Evolutionary conservation across 495 filamentous ascomycete species (phyloP), one percentile per base, ranked within the genome.

Genomic region (Penicillium nucicola): DNA sequence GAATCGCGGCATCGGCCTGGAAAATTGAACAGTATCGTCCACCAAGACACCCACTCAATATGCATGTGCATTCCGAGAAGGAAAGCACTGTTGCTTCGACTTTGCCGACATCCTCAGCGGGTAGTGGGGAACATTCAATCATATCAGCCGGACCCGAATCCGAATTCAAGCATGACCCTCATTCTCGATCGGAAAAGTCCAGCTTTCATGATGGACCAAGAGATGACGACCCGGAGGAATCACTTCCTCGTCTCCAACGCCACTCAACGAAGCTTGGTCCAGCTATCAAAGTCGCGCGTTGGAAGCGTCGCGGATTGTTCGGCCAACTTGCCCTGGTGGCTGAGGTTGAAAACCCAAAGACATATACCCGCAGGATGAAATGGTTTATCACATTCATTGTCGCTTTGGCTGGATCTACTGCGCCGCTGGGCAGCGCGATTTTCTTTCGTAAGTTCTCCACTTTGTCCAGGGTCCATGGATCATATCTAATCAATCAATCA

Each of bases 331-430:
- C 87, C 1, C 48, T 96, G 37, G 70, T 97, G n/a, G 88, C 90
- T 4, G 92, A 97, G 67, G 79, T 95, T 33, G 84, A 87, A 44
- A 71, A 84, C 32, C 85, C 92, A 0, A 83, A 84, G 47, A 77
- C 87, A 15, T 96, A 96, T 63, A 66, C 77, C 22, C 78, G 79
- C 12, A 73, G 67, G 14, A 85, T 75, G 34, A 96, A 96, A 80
- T 95, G 92, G 88, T 80, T 83, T 45, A 85, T 97, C 59, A 96
- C 92, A 0, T 76, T 85, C 40, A 74, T 92, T 44, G 80, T 96
- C 22, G 86, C 90, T 10, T 58, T 89, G 6, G 89, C 88, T 1
- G 90, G 82, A 1, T 80, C 83, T 9, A 84, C 82, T 4, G 89
- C 88, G 14, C 92, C 92, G 0, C 84, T 96, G 77, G 92, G 92